Percentiles rank a stretch among this genome's conserved stretches.
These are phyloP conservation scores for Calonectria henricotiae DNA, from an alignment of 2,329 filamentous ascomycete species.

Conservation along the genomic window DNA sequence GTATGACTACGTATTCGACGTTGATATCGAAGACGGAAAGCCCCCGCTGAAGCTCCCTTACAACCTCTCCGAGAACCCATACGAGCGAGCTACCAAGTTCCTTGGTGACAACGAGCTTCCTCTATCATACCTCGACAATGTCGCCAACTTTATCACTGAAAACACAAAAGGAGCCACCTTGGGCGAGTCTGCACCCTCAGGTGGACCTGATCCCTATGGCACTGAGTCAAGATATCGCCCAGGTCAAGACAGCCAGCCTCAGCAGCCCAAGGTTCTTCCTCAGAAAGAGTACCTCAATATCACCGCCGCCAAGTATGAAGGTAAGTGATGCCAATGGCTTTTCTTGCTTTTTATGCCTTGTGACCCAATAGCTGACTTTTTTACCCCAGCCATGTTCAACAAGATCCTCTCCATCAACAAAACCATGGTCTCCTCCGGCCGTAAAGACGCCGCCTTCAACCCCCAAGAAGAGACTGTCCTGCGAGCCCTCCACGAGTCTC, in stretches of 20 bases:
- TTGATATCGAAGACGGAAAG: conserved; percentile 95
- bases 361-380: conserved; percentile 23
- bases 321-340: conserved; percentile 52
- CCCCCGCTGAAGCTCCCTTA: conserved; percentile 94
- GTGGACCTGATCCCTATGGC: conserved; percentile 81
- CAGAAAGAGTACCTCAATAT: conserved; percentile 87
- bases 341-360: not conserved
- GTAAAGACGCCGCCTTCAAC: conserved; percentile 83
- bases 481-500: conserved; percentile 72
- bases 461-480: conserved; percentile 79
- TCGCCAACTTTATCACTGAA: conserved; percentile 91
- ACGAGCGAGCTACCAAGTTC: conserved; percentile 92
- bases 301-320: conserved; percentile 79
- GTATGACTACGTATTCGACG: conserved; percentile 97
- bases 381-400: conserved; percentile 77
- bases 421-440: conserved; percentile 78
- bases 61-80: conserved; percentile 93
- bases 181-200: conserved; percentile 72
- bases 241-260: conserved; percentile 64
- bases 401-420: conserved; percentile 85
- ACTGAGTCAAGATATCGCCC: conserved; percentile 86
- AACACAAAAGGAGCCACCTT: conserved; percentile 91
- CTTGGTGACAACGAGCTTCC: conserved; percentile 91
- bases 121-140: conserved; percentile 89
- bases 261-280: conserved; percentile 77